phyloP scores from a whole-genome alignment of 2,329 filamentous ascomycete genomes.

The Drechslerella coelobrocha region DNA sequence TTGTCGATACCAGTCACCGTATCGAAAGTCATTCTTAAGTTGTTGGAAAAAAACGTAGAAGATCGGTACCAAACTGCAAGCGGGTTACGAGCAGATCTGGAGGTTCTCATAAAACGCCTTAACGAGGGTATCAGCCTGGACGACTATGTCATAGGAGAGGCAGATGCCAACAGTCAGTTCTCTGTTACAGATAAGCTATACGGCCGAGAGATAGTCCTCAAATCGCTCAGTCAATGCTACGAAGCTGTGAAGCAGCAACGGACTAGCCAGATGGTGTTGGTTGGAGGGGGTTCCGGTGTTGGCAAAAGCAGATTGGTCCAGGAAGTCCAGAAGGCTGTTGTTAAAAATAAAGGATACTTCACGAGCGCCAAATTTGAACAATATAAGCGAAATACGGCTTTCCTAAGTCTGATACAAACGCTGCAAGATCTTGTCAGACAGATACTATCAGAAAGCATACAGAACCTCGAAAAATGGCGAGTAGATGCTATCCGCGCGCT shows the following conservation, averaged over 20 bases:
- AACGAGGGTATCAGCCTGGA: constrained; percentile 52
- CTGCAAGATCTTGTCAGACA: constrained; percentile 55
- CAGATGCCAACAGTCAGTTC: constrained; percentile 54
- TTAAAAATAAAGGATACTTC: constrained; percentile 55
- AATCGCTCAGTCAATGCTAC: constrained; percentile 37
- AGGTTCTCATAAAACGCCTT: constrained; percentile 52
- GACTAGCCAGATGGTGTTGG: constrained; percentile 53
- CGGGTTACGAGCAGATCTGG: constrained; percentile 54
- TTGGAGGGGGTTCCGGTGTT: constrained; percentile 54
- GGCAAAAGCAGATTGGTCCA: constrained; percentile 55
- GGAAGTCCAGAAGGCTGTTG: constrained; percentile 54
- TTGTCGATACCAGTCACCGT: constrained; percentile 53
- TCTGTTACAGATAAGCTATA: constrained; percentile 54
- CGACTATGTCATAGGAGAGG: constrained; percentile 53
- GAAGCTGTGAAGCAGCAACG: constrained; percentile 34
- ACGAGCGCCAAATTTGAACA: constrained; percentile 55
- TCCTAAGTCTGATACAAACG: constrained; percentile 55
- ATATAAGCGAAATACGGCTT: constrained; percentile 54
- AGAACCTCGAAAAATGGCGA: constrained; percentile 54
- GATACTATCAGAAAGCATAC: constrained; percentile 54
- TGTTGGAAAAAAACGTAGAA: constrained; percentile 54
- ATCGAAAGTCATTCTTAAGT: constrained; percentile 54
- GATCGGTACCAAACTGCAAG: constrained; percentile 55
- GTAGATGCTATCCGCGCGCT: constrained; percentile 54
- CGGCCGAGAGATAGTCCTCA: constrained; percentile 53